These are phyloP conservation scores for Sordariomycetes sp. DNA, from an alignment of 2,329 filamentous ascomycete genomes.

Conservation along the genomic window DNA sequence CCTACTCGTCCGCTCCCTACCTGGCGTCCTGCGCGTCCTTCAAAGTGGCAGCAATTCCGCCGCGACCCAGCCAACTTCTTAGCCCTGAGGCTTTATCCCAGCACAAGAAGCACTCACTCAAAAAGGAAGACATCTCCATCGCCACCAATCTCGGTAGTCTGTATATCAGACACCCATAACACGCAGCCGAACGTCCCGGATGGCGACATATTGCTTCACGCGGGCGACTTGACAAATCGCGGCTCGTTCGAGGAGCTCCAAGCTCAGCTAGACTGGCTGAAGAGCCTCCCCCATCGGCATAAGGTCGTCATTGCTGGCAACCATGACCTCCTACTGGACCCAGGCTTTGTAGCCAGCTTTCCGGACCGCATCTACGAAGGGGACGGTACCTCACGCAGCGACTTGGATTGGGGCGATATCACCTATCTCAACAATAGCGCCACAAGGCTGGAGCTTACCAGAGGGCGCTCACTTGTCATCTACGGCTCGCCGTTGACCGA, in stretches of 20 bases:
- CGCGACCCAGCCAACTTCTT: background rate
- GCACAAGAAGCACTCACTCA: background rate
- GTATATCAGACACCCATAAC: constrained; percentile 30
- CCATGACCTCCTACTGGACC: constrained; percentile 24
- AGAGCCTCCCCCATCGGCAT: constrained; percentile 17
- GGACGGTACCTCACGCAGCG: background rate
- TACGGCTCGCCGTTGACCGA: constrained; percentile 24
- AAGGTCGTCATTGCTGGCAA: constrained; percentile 36
- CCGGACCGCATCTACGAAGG: background rate
- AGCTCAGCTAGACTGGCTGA: constrained; percentile 2
- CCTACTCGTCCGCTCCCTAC: too few species aligned
- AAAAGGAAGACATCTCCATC: background rate
- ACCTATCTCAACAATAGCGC: constrained; percentile 7
- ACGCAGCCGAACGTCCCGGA: constrained; percentile 20
- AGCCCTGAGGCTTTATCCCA: background rate
- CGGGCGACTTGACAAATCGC: constrained; percentile 29
- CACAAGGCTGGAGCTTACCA: constrained; percentile 1
- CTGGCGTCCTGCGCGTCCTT: too few species aligned
- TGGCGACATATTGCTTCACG: constrained; percentile 34
- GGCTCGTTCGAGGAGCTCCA: constrained; percentile 2
- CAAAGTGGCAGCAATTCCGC: background rate
- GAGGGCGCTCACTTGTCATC: constrained; percentile 16
- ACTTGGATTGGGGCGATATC: constrained; percentile 7
- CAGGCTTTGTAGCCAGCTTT: constrained; percentile 1
- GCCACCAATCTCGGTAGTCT: constrained; percentile 2